Evolutionary conservation across 148 eudicot species (phyloP).

Genomic region (Rhododendron kiyosumense): DNA sequence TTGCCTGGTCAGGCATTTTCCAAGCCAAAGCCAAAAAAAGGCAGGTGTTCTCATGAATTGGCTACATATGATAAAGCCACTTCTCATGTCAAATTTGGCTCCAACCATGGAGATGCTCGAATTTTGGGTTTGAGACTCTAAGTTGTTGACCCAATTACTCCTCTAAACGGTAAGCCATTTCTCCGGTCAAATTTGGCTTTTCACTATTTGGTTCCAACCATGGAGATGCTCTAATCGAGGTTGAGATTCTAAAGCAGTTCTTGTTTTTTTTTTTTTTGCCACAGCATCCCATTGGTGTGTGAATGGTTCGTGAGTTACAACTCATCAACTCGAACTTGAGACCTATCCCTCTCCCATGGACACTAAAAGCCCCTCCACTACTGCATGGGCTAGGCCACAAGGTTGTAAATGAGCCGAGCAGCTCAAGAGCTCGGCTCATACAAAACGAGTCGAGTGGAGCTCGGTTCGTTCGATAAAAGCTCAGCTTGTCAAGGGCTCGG

Average conservation of each 20-base stretch:
- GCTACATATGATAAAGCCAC: not conserved
- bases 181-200: not conserved
- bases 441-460: no score
- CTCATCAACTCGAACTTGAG: not conserved
- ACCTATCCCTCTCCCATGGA: no score
- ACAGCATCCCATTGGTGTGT: not conserved
- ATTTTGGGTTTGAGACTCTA: not conserved
- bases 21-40: not conserved
- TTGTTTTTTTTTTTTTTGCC: not conserved
- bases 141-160: not conserved
- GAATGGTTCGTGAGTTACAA: not conserved
- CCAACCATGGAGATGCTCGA: not conserved
- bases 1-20: not conserved
- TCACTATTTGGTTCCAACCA: not conserved
- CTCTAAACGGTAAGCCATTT: not conserved
- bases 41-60: not conserved
- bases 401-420: no score
- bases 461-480: no score
- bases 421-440: no score
- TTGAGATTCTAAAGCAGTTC: not conserved
- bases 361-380: not conserved
- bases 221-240: not conserved
- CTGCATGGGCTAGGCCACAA: not conserved
- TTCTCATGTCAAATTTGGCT: not conserved
- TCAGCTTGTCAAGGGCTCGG: no score